These are phyloP conservation scores for Meredithiella fracta DNA, from an alignment of 2,329 filamentous ascomycete species.

Conservation along the genomic window DNA sequence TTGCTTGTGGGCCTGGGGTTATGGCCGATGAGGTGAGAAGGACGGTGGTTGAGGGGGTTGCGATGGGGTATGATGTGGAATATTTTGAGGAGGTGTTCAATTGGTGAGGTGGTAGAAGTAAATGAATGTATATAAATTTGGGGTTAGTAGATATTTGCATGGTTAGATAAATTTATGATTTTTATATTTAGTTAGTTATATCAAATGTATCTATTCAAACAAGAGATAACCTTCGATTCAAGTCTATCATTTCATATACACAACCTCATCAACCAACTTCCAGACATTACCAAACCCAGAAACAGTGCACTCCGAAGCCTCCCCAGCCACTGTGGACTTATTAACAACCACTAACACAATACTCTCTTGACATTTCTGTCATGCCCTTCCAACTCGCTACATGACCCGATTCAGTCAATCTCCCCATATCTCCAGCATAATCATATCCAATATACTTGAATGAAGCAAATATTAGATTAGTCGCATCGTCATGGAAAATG, in stretches of 20 bases:
- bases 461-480: constrained; percentile 51
- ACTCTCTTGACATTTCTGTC: constrained; percentile 55
- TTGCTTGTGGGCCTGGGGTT: constrained; percentile 28
- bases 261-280: constrained; percentile 8
- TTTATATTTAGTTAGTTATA: neutral
- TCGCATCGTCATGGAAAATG: constrained; percentile 51
- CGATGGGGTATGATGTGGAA: constrained; percentile 20
- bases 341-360: neutral
- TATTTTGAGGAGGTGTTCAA: constrained; percentile 30
- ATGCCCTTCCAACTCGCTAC: constrained; percentile 68
- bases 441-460: constrained; percentile 68
- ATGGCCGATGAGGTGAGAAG: constrained; percentile 29
- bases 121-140: neutral
- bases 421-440: constrained; percentile 58
- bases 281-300: constrained; percentile 5
- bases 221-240: too few relatives aligned
- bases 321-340: neutral
- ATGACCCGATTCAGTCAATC: constrained; percentile 55
- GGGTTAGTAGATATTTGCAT: neutral
- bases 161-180: neutral
- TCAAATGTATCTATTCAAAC: too few relatives aligned
- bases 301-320: neutral
- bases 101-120: constrained; percentile 21
- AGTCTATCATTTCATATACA: neutral
- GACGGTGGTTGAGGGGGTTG: constrained; percentile 22